Evolutionary conservation across 768 basidiomycete genomes (phyloP), one percentile per base, ranked within the genome.

Genomic region (Amanita pseudoporphyria): DNA sequence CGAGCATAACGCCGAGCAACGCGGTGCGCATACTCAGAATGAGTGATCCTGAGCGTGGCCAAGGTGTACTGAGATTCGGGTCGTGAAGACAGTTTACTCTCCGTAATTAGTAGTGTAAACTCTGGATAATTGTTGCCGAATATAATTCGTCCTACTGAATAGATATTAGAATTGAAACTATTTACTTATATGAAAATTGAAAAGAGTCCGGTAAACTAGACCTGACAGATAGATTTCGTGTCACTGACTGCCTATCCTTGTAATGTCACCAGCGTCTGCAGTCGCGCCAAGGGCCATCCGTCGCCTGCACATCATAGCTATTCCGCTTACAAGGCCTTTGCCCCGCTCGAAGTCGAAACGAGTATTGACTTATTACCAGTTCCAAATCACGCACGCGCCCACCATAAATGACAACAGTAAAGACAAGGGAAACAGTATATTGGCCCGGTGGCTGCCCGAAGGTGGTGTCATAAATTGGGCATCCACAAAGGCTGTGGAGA

Each of bases 1-100:
- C 78, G 38, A 85, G 81, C 58, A 69, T 90, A 44, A 67, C 69
- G 21, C 63, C 84, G 46, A 83, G 84, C n/a, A 68, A 69, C 3
- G 79, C 79, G 10, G 87, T 92, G 28, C 75, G 78, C 13, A 83
- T 92, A 1, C 76, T 82, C 53, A 74, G 84, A 45, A 88, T 93
- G 86, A 71, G 68, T 10, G 87, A 88, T 59, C 86, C 86, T 0
- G 83, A 86, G 55, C 76, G 86, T n/a, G 77, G 77, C 10, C 82
- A 82, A 58, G 71, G 68, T 3, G 65, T 62, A 13, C 57, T 72
- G 41, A 59, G 61, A 9, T 70, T 71, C 48, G 56, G 44, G n/a
- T 54, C 43, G 37, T 58, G 30, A 53, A 36, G 4, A 21, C 21
- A 48, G 36, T 5, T 19, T 13, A 10, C 37, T 40, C n/a, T 3